These are phyloP conservation scores for Debaryomycetaceae sp. DNA, from an alignment of 1,139 yeast genomes.

Conservation along the genomic window DNA sequence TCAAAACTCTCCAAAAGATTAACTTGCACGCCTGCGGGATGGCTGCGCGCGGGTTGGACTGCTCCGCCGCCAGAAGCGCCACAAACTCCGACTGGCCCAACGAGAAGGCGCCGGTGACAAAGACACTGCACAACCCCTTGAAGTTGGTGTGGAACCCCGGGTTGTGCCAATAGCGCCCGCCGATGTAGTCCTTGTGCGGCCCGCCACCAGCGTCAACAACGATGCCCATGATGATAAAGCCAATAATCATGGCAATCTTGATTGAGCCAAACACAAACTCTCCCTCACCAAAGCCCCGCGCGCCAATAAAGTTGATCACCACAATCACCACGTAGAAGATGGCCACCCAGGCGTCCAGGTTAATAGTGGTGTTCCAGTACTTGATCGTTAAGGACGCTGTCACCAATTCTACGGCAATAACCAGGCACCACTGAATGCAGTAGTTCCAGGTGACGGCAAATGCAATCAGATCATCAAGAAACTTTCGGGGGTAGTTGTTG, in stretches of 20 bases:
- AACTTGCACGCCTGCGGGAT: slow-evolving; percentile 31
- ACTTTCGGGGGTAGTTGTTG: slow-evolving; percentile 35
- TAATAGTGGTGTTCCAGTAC: slow-evolving; percentile 26
- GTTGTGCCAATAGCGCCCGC: slow-evolving; percentile 27
- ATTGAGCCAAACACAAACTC: slow-evolving; percentile 23
- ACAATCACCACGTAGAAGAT: slow-evolving; percentile 23
- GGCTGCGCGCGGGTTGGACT: slow-evolving; percentile 28
- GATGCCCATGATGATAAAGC: slow-evolving; percentile 28
- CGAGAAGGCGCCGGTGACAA: slow-evolving; percentile 26
- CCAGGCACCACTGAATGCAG: slow-evolving; percentile 40
- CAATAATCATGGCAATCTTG: slow-evolving; percentile 19
- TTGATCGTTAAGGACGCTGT: slow-evolving; percentile 36
- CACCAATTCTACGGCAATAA: slow-evolving; percentile 38
- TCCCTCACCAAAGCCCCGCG: slow-evolving; percentile 29
- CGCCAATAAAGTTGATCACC: slow-evolving; percentile 23
- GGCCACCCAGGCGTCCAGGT: slow-evolving; percentile 27
- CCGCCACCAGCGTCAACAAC: slow-evolving; percentile 27
- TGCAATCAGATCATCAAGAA: slow-evolving; percentile 34
- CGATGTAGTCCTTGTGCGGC: slow-evolving; percentile 18
- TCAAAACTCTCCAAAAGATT: slow-evolving; percentile 27
- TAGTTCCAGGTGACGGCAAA: slow-evolving; percentile 42
- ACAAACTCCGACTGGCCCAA: slow-evolving; percentile 29
- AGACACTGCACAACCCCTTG: slow-evolving; percentile 27
- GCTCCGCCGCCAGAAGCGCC: slow-evolving; percentile 32
- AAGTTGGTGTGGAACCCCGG: slow-evolving; percentile 25